phyloP scores from a whole-genome alignment of 2,329 filamentous ascomycete species.

The Colletotrichum tamarilloi region DNA sequence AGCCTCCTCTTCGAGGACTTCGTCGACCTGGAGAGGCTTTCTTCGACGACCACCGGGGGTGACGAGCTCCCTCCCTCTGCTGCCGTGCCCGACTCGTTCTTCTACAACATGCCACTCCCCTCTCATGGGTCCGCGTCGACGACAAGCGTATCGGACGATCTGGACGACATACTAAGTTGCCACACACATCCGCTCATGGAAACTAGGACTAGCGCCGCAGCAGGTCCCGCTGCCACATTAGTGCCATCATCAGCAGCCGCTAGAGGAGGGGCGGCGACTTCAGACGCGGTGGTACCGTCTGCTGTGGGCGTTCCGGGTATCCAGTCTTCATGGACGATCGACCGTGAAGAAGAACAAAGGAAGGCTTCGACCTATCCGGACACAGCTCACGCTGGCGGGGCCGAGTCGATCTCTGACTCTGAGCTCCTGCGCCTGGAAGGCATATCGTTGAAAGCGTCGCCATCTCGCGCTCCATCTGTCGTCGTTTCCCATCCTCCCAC shows the following conservation, averaged over 20 bases:
- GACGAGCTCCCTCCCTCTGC: conserved; percentile 28
- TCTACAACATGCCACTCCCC: conserved; percentile 35
- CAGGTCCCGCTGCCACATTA: conserved; percentile 35
- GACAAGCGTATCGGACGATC: conserved; percentile 37
- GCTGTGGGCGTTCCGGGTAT: conserved; percentile 26
- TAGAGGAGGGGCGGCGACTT: conserved; percentile 25
- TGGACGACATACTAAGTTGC: conserved; percentile 35
- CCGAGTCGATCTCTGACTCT: conserved; percentile 57
- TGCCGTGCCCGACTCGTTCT: conserved; percentile 35
- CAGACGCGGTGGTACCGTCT: conserved; percentile 18
- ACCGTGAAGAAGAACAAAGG: conserved; percentile 34
- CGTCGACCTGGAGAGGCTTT: conserved; percentile 39
- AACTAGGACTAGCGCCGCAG: conserved; percentile 34
- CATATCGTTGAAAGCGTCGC: conserved; percentile 53
- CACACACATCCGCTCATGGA: conserved; percentile 31
- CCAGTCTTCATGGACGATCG: conserved; percentile 35
- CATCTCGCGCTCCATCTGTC: conserved; percentile 36
- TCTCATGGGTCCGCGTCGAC: conserved; percentile 30
- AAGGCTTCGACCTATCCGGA: conserved; percentile 37
- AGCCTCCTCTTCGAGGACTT: conserved; percentile 44
- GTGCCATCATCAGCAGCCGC: conserved; percentile 27
- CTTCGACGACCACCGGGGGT: conserved; percentile 13
- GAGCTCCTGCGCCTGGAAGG: conserved; percentile 59
- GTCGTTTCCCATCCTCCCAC: conserved; percentile 34
- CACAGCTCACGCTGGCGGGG: conserved; percentile 29